Evolutionary conservation across 2,329 filamentous ascomycete genomes (phyloP), one percentile per base, ranked within the genome.

Genomic region (Aspergillus intermedius): DNA sequence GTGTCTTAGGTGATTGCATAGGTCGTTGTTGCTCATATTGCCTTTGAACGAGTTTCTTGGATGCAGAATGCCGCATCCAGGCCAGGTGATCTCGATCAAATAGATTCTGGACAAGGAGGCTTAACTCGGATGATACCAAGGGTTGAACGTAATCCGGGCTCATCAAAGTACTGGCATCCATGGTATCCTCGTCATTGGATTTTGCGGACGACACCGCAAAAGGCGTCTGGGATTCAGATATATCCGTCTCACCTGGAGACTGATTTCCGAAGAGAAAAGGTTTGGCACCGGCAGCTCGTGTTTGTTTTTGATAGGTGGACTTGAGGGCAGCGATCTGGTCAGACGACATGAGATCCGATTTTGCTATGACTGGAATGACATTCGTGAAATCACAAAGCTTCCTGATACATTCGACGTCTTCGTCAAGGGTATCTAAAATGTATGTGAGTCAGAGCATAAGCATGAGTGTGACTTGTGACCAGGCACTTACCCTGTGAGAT

Each of bases 81-180:
- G 87, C 79, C 34, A 90, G 80, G 32, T 87, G 90, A 42, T 91
- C 84, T 3, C 79, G 77, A 42, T 89, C 84, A 58, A 97, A 91
- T 0, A 96, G 73, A 15, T 81, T 80, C 7, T 82, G 74, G n/a
- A 95, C 79, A 1, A 97, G 74, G 7, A 72, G 67, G 4, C 68
- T 61, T 2, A 97, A 79, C 49, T 97, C 91, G 7, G 89, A 93
- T 0, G 80, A 70, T 3, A 87, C 71, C 4, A 96, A 75, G 1
- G 91, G 91, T 52, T 88, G 85, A 12, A 93, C 75, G 63, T 96
- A 97, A 60, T 93, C 87, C 1, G 91, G 85, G 48, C 84, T 90
- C 91, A 97, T 97, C 15, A 97, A 77, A 0, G 95, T 75, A 60
- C 89, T 95, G 15, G 91, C 91, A 65, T 97, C 91, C 84, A 97